phyloP scores from a whole-genome alignment of 2,329 filamentous ascomycete species.

The Arthrobotrys pseudoclavata region DNA sequence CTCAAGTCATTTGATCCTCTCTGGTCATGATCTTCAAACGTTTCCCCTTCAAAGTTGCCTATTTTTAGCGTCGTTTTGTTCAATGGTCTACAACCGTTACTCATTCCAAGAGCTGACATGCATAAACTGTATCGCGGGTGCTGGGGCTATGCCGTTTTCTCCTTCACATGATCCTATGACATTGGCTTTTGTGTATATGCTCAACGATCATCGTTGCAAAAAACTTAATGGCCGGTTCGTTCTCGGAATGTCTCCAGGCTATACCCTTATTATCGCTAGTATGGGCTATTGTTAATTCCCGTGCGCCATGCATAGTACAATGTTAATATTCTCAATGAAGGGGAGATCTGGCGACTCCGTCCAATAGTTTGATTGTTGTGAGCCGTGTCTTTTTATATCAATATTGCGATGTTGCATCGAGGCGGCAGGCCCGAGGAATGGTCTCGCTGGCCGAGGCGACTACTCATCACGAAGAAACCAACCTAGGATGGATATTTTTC shows the following conservation, averaged over 20 bases:
- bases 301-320: constrained; percentile 29
- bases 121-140: constrained; percentile 17
- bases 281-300: constrained; percentile 37
- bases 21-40: background rate
- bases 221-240: constrained; percentile 6
- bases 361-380: constrained; percentile 29
- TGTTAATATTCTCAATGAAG: constrained; percentile 35
- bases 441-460: constrained; percentile 24
- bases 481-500: background rate
- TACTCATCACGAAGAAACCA: background rate
- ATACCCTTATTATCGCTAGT: constrained; percentile 36
- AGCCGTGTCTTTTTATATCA: constrained; percentile 27
- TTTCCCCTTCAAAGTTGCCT: background rate
- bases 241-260: constrained; percentile 19
- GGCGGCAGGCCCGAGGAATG: constrained; percentile 31
- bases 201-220: constrained; percentile 7
- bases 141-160: constrained; percentile 12
- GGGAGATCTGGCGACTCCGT: constrained; percentile 11
- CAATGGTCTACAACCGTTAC: background rate
- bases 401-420: constrained; percentile 31
- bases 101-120: constrained; percentile 13
- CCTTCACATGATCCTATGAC: constrained; percentile 5
- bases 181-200: background rate
- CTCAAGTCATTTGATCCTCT: constrained; percentile 11
- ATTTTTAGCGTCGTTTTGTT: constrained; percentile 23